phyloP scores from a whole-genome alignment of 2,329 filamentous ascomycete species.

The Colletotrichum filicis region DNA sequence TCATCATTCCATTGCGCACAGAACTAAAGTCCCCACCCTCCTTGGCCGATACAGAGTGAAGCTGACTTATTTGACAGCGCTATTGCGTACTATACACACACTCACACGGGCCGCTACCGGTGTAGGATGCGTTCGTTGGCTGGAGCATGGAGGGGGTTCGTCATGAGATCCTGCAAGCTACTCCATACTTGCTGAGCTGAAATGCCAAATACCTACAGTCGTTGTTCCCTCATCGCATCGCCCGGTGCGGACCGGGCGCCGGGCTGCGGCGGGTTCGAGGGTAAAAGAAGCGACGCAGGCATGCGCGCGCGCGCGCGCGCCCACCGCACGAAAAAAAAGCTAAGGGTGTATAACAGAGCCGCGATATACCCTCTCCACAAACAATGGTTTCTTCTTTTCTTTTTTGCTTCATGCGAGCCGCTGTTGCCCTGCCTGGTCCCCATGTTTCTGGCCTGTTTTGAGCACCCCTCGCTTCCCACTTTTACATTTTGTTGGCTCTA shows the following conservation, averaged over 20 bases:
- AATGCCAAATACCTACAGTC: not conserved
- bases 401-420: slow-evolving; percentile 12
- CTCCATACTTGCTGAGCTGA: not conserved
- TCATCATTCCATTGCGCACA: no score
- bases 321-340: not conserved
- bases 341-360: slow-evolving; percentile 28
- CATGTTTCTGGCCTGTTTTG: slow-evolving; percentile 10
- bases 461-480: slow-evolving; percentile 21
- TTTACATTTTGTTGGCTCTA: not conserved
- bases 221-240: not conserved
- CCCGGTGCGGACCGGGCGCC: not conserved
- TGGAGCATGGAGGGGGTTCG: not conserved
- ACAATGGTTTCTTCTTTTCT: not conserved
- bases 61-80: not conserved
- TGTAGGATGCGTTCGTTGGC: not conserved
- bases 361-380: slow-evolving; percentile 28
- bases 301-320: not conserved
- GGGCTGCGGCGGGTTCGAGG: not conserved
- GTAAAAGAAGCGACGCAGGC: not conserved
- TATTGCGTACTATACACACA: not conserved
- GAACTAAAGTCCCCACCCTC: not conserved
- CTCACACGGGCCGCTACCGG: not conserved
- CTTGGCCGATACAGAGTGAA: not conserved
- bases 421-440: not conserved
- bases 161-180: not conserved